Percentiles rank a stretch among this genome's conserved stretches.
Evolutionary conservation across 352 stramenopile genomes (phyloP).

Genomic region (Phytopythium ostracodes): DNA sequence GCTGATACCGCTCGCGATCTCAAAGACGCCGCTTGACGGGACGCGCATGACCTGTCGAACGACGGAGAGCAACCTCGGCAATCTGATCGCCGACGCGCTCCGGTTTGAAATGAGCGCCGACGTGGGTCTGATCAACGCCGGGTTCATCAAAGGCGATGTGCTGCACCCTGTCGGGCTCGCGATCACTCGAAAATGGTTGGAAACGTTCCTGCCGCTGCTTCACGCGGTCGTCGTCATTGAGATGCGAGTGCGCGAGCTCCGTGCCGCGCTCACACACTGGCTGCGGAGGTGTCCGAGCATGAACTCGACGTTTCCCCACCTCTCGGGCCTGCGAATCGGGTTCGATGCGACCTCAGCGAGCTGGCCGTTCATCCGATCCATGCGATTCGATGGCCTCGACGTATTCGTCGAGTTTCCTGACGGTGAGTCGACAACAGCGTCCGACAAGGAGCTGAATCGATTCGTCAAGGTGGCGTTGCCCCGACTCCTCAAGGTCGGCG

Average conservation of each 20-base stretch:
- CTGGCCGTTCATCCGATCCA: conserved; percentile 24
- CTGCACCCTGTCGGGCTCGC: conserved; percentile 43
- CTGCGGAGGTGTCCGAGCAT: conserved; percentile 51
- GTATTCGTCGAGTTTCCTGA: conserved; percentile 7
- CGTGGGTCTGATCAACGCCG: conserved; percentile 72
- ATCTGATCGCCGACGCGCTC: conserved; percentile 74
- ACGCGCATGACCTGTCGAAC: conserved; percentile 53
- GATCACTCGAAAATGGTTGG: conserved; percentile 59
- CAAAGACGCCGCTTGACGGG: conserved; percentile 53
- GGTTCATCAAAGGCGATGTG: conserved; percentile 74
- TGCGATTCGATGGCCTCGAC: conserved; percentile 24
- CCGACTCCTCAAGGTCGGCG: conserved; percentile 19
- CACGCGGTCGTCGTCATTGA: conserved; percentile 49
- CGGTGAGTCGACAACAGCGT: background rate
- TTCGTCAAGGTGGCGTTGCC: conserved; percentile 28
- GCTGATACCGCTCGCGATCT: conserved; percentile 25
- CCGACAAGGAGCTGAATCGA: background rate
- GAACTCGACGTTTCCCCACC: conserved; percentile 71
- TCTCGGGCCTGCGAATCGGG: conserved; percentile 47
- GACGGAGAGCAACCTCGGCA: conserved; percentile 68
- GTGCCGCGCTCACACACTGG: conserved; percentile 55
- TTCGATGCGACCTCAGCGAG: conserved; percentile 23
- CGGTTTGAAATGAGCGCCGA: conserved; percentile 45
- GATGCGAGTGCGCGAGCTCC: conserved; percentile 40
- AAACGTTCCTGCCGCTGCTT: conserved; percentile 64